These are phyloP conservation scores for Yamadazyma sp. DNA, from an alignment of 1,139 yeast species.

Conservation along the genomic window DNA sequence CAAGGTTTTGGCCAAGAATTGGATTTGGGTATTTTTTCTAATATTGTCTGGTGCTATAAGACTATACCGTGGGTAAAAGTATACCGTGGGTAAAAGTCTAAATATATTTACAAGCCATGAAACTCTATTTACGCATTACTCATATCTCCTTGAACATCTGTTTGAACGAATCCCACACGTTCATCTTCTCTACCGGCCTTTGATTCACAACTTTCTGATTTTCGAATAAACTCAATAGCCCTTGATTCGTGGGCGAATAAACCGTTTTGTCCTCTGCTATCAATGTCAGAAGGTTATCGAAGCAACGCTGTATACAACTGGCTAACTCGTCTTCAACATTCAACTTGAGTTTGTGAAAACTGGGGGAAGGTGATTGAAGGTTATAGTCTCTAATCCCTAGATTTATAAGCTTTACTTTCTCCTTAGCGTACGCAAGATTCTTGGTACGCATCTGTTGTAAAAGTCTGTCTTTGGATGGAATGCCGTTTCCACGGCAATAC, in stretches of 20 bases:
- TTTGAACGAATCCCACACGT: slow-evolving; percentile 37
- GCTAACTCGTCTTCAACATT: slow-evolving; percentile 47
- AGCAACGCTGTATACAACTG: slow-evolving; percentile 22
- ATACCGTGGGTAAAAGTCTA: no score
- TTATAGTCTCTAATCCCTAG: slow-evolving; percentile 68
- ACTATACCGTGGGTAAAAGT: neutral
- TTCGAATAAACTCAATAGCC: slow-evolving; percentile 16
- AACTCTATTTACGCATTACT: neutral
- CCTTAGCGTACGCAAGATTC: slow-evolving; percentile 33
- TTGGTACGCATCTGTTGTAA: slow-evolving; percentile 8
- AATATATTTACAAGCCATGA: no score
- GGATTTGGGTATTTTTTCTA: slow-evolving; percentile 6
- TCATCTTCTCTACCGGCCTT: slow-evolving; percentile 22
- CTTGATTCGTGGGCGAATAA: slow-evolving; percentile 13
- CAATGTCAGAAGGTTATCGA: slow-evolving; percentile 9
- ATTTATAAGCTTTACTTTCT: slow-evolving; percentile 53
- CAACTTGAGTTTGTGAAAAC: slow-evolving; percentile 70
- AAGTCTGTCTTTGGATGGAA: slow-evolving; percentile 5
- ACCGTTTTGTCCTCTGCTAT: slow-evolving; percentile 6
- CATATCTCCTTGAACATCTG: slow-evolving; percentile 24
- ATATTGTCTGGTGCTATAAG: slow-evolving; percentile 2
- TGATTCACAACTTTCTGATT: slow-evolving; percentile 16
- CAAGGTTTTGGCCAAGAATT: slow-evolving; percentile 1
- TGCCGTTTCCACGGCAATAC: slow-evolving; percentile 15
- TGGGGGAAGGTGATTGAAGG: slow-evolving; percentile 69